Conservation (phyloP, 768 basidiomycete species). For the Trametes coccinea region DNA sequence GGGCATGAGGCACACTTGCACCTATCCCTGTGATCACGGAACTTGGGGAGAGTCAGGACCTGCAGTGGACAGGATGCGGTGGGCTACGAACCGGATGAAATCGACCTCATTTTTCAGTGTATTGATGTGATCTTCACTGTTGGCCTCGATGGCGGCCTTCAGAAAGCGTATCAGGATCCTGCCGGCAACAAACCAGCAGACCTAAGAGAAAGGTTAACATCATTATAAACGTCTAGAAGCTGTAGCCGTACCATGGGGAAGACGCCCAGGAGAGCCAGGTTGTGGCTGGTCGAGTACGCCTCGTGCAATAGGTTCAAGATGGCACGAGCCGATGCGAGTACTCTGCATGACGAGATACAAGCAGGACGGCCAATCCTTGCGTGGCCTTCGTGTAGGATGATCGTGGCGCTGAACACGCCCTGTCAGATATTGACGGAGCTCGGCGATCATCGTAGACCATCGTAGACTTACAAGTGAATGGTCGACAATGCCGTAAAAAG, state of each 20-base stretch:
- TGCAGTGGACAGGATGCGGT: not conserved
- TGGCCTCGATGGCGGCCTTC: constrained; percentile 59
- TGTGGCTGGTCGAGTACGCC: constrained; percentile 70
- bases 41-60: constrained; percentile 36
- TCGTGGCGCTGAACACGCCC: constrained; percentile 51
- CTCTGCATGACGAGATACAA: constrained; percentile 69
- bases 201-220: constrained; percentile 41
- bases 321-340: constrained; percentile 63
- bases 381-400: constrained; percentile 77
- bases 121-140: constrained; percentile 55
- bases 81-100: constrained; percentile 56
- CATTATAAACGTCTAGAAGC: not conserved
- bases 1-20: constrained; percentile 65
- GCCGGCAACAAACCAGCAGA: constrained; percentile 64
- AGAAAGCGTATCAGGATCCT: constrained; percentile 67
- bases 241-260: constrained; percentile 58
- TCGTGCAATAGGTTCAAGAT: constrained; percentile 68
- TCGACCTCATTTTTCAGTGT: constrained; percentile 64
- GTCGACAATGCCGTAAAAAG: constrained; percentile 43
- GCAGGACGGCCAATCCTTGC: constrained; percentile 57
- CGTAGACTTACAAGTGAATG: constrained; percentile 22
- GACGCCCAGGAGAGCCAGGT: constrained; percentile 67
- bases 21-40: constrained; percentile 62
- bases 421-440: constrained; percentile 29
- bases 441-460: not conserved